A percentile compares a stretch with the other conserved stretches of the same genome.
These are phyloP conservation scores for Sporothrix sp. DNA, from an alignment of 2,329 filamentous ascomycete genomes.

Conservation along the genomic window DNA sequence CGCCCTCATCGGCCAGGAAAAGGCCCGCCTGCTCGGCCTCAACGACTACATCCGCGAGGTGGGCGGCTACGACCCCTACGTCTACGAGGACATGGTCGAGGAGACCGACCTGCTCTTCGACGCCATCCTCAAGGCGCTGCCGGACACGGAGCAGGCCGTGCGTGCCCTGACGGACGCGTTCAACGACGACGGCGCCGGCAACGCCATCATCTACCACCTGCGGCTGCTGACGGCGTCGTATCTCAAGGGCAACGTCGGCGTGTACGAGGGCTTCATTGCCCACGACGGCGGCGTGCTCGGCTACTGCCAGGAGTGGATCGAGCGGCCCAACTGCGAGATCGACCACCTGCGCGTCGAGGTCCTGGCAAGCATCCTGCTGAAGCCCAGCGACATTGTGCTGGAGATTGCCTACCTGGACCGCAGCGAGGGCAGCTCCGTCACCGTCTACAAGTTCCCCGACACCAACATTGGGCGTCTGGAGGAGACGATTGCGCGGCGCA, in stretches of 20 bases:
- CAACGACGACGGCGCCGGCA: slow-evolving; percentile 59
- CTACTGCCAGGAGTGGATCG: slow-evolving; percentile 62
- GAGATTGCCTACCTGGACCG: slow-evolving; percentile 89
- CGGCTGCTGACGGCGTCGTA: slow-evolving; percentile 75
- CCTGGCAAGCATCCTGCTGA: slow-evolving; percentile 68
- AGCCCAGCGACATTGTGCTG: slow-evolving; percentile 66
- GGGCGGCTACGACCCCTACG: slow-evolving; percentile 59
- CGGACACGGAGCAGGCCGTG: slow-evolving; percentile 48
- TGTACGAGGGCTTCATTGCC: slow-evolving; percentile 63
- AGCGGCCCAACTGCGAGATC: slow-evolving; percentile 72
- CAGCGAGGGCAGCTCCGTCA: slow-evolving; percentile 67
- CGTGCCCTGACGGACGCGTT: slow-evolving; percentile 53
- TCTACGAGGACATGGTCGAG: slow-evolving; percentile 78
- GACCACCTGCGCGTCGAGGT: slow-evolving; percentile 79
- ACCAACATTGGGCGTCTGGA: slow-evolving; percentile 38
- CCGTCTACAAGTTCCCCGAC: slow-evolving; percentile 55
- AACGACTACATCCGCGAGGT: slow-evolving; percentile 59
- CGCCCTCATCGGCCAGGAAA: slow-evolving; percentile 58
- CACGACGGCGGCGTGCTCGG: slow-evolving; percentile 49
- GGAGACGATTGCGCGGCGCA: slow-evolving; percentile 38
- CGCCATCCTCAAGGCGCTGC: slow-evolving; percentile 50
- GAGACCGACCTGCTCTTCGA: slow-evolving; percentile 60
- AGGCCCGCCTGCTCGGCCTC: slow-evolving; percentile 60
- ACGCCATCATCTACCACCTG: slow-evolving; percentile 75
- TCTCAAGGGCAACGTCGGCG: slow-evolving; percentile 62